Evolutionary conservation across 495 filamentous ascomycete species (phyloP).

Genomic region (Cenococcum geophilum): DNA sequence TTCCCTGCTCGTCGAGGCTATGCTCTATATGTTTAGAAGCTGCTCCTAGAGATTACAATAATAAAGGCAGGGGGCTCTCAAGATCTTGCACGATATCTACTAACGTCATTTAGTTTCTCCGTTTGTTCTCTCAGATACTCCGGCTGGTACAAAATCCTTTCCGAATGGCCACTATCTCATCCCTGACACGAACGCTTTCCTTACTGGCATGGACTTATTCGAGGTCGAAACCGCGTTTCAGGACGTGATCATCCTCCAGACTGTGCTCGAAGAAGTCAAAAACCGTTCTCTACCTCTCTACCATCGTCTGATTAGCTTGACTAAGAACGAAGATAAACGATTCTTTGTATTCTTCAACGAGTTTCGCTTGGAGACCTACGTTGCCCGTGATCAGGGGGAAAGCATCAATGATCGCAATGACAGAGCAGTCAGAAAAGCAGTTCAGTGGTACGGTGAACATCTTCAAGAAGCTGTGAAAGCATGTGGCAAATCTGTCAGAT

Average conservation of each 20-base stretch:
- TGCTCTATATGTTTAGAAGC: constrained; percentile 65
- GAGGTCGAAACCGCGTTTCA: constrained; percentile 88
- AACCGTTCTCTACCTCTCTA: constrained; percentile 92
- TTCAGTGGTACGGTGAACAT: constrained; percentile 84
- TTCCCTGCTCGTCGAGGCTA: constrained; percentile 90
- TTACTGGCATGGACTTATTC: constrained; percentile 94
- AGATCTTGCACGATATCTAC: constrained; percentile 8
- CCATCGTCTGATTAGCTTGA: constrained; percentile 81
- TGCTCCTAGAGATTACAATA: constrained; percentile 71
- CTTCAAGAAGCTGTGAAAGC: constrained; percentile 53
- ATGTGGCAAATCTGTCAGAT: constrained; percentile 47
- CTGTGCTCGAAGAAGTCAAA: constrained; percentile 89
- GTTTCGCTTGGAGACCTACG: constrained; percentile 86
- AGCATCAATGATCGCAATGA: constrained; percentile 97
- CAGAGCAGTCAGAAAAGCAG: constrained; percentile 77
- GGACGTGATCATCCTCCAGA: constrained; percentile 91
- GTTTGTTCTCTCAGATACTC: constrained; percentile 80
- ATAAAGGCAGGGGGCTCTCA: constrained; percentile 51
- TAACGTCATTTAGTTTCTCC: constrained; percentile 53
- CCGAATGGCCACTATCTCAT: constrained; percentile 89
- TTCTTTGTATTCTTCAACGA: constrained; percentile 99
- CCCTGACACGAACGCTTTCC: constrained; percentile 92
- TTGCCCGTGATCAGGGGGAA: constrained; percentile 67
- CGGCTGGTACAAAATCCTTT: constrained; percentile 73
- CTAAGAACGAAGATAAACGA: constrained; percentile 89